Percentiles rank a stretch among this genome's conserved stretches.
Evolutionary conservation across 768 basidiomycete genomes (phyloP).

Genomic region (Mycena haematopus): DNA sequence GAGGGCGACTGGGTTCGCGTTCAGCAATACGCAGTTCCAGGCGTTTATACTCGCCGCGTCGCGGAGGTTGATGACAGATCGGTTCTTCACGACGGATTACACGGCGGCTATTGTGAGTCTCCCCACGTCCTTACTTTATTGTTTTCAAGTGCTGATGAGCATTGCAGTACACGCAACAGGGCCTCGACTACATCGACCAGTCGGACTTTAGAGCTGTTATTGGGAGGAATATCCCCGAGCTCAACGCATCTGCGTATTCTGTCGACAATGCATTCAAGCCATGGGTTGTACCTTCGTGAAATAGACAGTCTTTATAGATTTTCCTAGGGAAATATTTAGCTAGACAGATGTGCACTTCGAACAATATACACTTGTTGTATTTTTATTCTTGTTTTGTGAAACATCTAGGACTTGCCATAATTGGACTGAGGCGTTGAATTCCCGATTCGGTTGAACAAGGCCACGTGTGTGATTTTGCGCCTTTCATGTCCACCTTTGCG

Average conservation of each 20-base stretch:
- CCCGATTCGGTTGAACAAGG: background rate
- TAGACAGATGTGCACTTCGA: too few species aligned
- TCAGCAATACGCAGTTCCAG: conserved; percentile 29
- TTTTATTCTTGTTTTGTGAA: background rate
- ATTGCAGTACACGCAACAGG: conserved; percentile 20
- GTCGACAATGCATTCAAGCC: conserved; percentile 28
- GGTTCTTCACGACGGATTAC: conserved; percentile 29
- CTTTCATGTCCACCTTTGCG: too few species aligned
- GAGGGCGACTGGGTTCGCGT: conserved; percentile 23
- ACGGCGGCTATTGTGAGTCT: conserved; percentile 10
- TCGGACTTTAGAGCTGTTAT: conserved; percentile 24
- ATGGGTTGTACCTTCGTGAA: conserved; percentile 18
- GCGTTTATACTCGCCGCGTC: conserved; percentile 27
- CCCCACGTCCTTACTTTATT: background rate
- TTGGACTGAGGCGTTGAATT: background rate
- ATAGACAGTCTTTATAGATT: background rate
- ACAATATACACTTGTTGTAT: background rate
- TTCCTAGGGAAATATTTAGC: too few species aligned
- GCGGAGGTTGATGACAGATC: conserved; percentile 23
- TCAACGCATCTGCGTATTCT: conserved; percentile 5
- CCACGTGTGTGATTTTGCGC: too few species aligned
- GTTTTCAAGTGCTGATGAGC: background rate
- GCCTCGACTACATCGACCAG: conserved; percentile 11
- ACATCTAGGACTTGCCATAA: background rate
- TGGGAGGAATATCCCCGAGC: conserved; percentile 17